These are phyloP conservation scores for Candida caryicola DNA, from an alignment of 805 yeast species.

Conservation along the genomic window DNA sequence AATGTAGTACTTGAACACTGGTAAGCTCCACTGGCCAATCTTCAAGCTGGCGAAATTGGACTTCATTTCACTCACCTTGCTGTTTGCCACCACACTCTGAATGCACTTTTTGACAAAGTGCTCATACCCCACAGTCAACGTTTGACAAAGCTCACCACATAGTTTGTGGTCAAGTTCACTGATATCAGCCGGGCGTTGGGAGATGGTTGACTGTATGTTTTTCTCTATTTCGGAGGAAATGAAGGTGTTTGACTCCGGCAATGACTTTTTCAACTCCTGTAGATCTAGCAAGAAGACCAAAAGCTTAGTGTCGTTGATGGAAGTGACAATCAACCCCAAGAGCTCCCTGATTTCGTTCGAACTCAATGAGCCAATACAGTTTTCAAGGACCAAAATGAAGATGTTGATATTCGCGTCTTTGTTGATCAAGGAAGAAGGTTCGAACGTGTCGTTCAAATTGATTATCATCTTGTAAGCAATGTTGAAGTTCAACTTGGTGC, in stretches of 20 bases:
- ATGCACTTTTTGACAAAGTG: conserved; percentile 31
- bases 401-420: conserved; percentile 7
- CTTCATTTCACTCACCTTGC: conserved; percentile 26
- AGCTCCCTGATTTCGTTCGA: conserved; percentile 14
- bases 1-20: conserved; percentile 31
- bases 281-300: conserved; percentile 9
- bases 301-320: conserved; percentile 4
- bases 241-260: not conserved
- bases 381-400: conserved; percentile 10
- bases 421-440: conserved; percentile 14
- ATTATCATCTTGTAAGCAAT: conserved; percentile 22
- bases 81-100: conserved; percentile 29
- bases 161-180: conserved; percentile 16
- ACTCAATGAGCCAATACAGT: conserved; percentile 9
- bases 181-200: conserved; percentile 17
- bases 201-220: conserved; percentile 17
- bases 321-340: conserved; percentile 9
- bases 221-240: conserved; percentile 10
- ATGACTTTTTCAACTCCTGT: not conserved
- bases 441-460: conserved; percentile 34
- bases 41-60: conserved; percentile 17
- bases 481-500: conserved; percentile 16
- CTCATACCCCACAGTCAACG: conserved; percentile 19
- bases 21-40: conserved; percentile 28
- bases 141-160: conserved; percentile 20